Evolutionary conservation across 1,284 basidiomycete species (phyloP).

Genomic region (Microbotryomycetes sp.): DNA sequence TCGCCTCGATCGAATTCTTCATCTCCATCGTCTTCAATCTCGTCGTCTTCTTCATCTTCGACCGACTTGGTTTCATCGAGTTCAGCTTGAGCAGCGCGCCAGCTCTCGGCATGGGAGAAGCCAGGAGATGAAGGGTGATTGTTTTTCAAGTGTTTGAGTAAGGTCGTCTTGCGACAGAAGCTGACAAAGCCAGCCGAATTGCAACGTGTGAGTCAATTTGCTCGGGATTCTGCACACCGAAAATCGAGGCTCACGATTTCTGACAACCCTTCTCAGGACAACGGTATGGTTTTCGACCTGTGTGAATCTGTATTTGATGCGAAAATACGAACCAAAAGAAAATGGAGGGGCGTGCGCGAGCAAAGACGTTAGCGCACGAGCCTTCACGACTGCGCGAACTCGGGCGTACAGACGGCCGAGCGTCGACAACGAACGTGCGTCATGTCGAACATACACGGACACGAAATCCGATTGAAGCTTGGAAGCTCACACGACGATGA

Average conservation of each 20-base stretch:
- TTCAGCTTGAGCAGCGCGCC: not conserved
- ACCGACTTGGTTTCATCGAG: not conserved
- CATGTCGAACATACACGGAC: not conserved
- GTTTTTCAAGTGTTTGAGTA: constrained; percentile 45
- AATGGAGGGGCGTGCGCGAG: not conserved
- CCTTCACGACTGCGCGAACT: not conserved
- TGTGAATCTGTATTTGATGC: constrained; percentile 30
- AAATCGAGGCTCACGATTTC: constrained; percentile 8
- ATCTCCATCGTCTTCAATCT: not conserved
- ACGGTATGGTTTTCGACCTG: constrained; percentile 18
- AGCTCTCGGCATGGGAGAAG: not conserved
- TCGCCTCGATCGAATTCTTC: not conserved
- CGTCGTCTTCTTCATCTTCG: not conserved
- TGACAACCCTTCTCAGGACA: constrained; percentile 10
- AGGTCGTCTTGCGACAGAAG: constrained; percentile 46
- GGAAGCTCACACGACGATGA: constrained; percentile 20
- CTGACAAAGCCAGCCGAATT: constrained; percentile 7
- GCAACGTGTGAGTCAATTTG: too few species aligned
- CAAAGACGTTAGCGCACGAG: not conserved
- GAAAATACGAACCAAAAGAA: too few species aligned
- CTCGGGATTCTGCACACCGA: too few species aligned
- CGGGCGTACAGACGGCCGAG: too few species aligned
- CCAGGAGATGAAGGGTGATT: constrained; percentile 34
- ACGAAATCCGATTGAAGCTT: not conserved
- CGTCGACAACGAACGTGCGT: too few species aligned